phyloP scores from a whole-genome alignment of 257 asterid species.

The Scutellaria baicalensis region DNA sequence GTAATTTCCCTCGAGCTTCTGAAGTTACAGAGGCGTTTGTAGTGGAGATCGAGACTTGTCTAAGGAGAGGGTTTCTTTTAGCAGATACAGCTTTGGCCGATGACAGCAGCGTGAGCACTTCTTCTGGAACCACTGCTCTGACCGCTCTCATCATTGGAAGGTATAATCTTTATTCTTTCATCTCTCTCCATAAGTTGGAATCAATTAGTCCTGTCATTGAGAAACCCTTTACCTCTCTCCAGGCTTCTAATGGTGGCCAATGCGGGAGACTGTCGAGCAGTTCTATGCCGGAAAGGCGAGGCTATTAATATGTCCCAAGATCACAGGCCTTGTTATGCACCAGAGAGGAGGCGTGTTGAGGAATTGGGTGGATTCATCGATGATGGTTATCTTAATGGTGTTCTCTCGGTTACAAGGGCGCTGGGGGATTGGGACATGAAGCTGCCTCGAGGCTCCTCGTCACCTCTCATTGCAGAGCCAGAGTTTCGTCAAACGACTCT shows the following conservation, averaged over 20 bases:
- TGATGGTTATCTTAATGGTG: slow-evolving; percentile 72
- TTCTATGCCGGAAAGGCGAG: slow-evolving; percentile 72
- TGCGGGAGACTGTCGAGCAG: slow-evolving; percentile 85
- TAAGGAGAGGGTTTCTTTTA: slow-evolving; percentile 50
- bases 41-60: slow-evolving; percentile 35
- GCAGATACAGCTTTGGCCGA: slow-evolving; percentile 68
- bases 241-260: slow-evolving; percentile 84
- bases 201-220: not conserved
- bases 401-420: slow-evolving; percentile 67
- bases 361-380: slow-evolving; percentile 72
- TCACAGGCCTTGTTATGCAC: slow-evolving; percentile 49
- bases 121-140: slow-evolving; percentile 73
- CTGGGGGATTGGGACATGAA: slow-evolving; percentile 94
- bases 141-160: slow-evolving; percentile 61
- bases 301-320: slow-evolving; percentile 84
- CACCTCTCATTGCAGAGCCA: slow-evolving; percentile 83
- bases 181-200: not conserved
- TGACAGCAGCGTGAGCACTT: slow-evolving; percentile 44
- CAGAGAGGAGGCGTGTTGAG: slow-evolving; percentile 64
- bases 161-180: slow-evolving; percentile 12
- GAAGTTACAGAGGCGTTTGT: slow-evolving; percentile 37
- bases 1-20: slow-evolving; percentile 40
- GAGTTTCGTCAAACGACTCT: slow-evolving; percentile 50
- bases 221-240: slow-evolving; percentile 6
- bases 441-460: slow-evolving; percentile 61